These are phyloP conservation scores for Mycena rosella DNA, from an alignment of 768 basidiomycete species.

Conservation along the genomic window DNA sequence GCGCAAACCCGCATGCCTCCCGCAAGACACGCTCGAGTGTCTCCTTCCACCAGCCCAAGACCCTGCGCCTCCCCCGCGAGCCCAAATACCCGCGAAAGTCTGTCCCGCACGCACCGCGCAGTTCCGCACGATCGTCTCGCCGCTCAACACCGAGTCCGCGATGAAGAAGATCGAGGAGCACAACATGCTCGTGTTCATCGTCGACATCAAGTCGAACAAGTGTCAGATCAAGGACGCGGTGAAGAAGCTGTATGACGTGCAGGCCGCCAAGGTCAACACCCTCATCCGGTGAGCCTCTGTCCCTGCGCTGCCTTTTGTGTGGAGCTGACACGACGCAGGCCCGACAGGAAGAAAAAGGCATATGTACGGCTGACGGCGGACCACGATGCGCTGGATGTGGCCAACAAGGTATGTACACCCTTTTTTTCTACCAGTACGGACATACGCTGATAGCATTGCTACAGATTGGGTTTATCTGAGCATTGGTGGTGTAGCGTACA, in stretches of 20 bases:
- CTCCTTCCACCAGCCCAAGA: conserved; percentile 97
- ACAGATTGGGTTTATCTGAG: conserved; percentile 1
- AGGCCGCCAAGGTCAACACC: conserved; percentile 97
- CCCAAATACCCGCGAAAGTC: conserved; percentile 98
- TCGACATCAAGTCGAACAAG: conserved; percentile 96
- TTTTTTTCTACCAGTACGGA: too few species aligned
- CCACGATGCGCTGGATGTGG: conserved; percentile 96
- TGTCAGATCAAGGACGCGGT: conserved; percentile 99
- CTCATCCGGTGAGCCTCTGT: too few species aligned
- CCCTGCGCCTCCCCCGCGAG: conserved; percentile 83
- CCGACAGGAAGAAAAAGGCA: conserved; percentile 99
- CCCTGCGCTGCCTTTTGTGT: too few species aligned
- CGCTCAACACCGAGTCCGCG: conserved; percentile 96
- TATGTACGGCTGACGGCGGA: conserved; percentile 96
- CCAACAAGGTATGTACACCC: conserved; percentile 92
- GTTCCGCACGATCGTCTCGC: conserved; percentile 94
- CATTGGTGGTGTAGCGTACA: not conserved
- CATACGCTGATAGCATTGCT: too few species aligned
- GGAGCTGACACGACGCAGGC: too few species aligned
- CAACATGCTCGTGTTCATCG: conserved; percentile 99
- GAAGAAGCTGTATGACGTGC: conserved; percentile 98
- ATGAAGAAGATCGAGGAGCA: conserved; percentile 99
- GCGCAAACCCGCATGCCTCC: conserved; percentile 77
- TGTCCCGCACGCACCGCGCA: conserved; percentile 92
- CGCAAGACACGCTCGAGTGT: conserved; percentile 90